Base-by-base conservation (phyloP, 1,284 basidiomycete species). In the Marasmius oreades region DNA sequence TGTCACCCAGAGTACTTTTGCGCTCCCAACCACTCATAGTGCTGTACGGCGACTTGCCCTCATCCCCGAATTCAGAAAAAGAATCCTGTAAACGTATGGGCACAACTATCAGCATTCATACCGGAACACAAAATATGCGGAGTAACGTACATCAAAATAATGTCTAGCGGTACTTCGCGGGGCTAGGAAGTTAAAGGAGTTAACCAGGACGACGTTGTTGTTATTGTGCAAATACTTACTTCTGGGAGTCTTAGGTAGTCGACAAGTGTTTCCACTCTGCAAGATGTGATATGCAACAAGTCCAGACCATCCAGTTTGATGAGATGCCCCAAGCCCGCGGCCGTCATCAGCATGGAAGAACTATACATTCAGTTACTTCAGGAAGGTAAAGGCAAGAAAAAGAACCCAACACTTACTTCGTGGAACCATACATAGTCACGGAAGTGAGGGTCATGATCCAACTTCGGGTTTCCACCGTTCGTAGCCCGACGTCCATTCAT, bases 291-390 rank as follows among this genome's bases (percentile, higher is more conserved):
- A 97, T 11, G 95, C 93, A 54, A 97, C 92, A 20, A 96, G 75
- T 55, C 94, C 94, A 36, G 93, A 95, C 90, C 96, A 98, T 65
- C 95, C 95, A 60, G 94, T 98, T 73, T 99, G 96, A 75, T 99
- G 96, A 5, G 93, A 95, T 1, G 96, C 96, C 39, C 96, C 96
- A 18, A 98, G 79, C 22, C 96, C 96, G 57, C 88, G 84, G 10
- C 95, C 96, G 59, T 81, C 87, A 66, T 98, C 93, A 24, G 88
- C 95, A 69, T 98, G 91, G 87, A 98, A 98, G 78, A 92, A 98
- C 89, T 94, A 62, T 18, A 39, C 5, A 42, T 23, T 52, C 23
- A n/a, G 36, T 28, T 2, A 18, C 14, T 46, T 22, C 36, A 45
- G 65, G 42, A 61, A 60, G 26, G 44, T 31, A 43, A 50, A 14